Base-by-base conservation (phyloP, 768 basidiomycete species). In the Hypholoma fasciculare region DNA sequence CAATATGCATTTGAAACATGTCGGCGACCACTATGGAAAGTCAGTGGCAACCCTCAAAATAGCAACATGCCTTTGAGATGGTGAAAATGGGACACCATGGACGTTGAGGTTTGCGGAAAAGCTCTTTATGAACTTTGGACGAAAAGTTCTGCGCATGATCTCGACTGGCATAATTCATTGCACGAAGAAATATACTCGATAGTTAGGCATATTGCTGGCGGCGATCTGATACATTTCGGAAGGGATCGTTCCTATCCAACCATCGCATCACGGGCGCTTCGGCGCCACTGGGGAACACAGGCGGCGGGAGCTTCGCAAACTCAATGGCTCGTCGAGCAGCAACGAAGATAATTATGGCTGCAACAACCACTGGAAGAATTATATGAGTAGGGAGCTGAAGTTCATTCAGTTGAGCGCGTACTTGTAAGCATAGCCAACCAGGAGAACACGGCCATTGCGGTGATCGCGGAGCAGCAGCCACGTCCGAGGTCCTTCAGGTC, bases 201-300 rank as follows among this genome's bases (percentile, higher is more conserved):
- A 12, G 30, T 19, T 38, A 52, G 37, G 36, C 19, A 40, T 52
- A 52, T 30, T 52, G 23, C 30, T 27, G 50, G 20, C 50, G 39
- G 23, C 58, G 57, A 23, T 65, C 61, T 3, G 61, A 57, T 16
- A 54, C 58, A 7, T 58, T 53, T 19, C 62, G 72, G 74, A 58
- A 71, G 67, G 72, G 73, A 11, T 71, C 70, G 44, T 66, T 67
- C 52, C 67, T 65, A 46, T 69, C 67, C n/a, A 71, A 37, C 70
- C 69, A 71, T 36, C 70, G 46, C 71, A 72, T 72, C 7, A 69
- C 68, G n/a, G 68, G 66, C 11, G 68, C 61, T 30, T 72, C 62
- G 4, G 68, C 62, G 14, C 66, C 67, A 4, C 61, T 47, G 2
- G 69, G 67, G 60, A 69, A 68, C 13, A 72, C 66, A 2, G 71